Base-by-base conservation (phyloP, 305 asterid genomes). In the Solanum aculeatissimum region DNA sequence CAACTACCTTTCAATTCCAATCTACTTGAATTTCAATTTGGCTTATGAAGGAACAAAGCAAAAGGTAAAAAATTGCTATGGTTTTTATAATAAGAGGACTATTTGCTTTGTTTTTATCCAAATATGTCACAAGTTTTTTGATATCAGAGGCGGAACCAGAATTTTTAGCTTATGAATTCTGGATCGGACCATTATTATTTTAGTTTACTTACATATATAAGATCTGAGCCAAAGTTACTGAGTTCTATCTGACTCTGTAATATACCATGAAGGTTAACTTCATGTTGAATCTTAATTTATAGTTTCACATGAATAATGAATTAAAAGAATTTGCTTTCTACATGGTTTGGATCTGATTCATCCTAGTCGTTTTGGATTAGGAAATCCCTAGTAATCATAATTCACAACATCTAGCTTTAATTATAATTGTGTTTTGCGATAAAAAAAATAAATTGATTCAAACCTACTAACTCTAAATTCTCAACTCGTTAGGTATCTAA, bases 1-100 rank as follows among this genome's bases (percentile, higher is more conserved):
- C 80, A 14, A 47, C 85, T 21, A 68, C 60, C 51, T 49, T 83
- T 74, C 89, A 85, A 58, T 57, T 86, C 47, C 90, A 87, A 65
- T 78, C 89, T 29, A 80, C 92, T 49, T 49, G 66, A 68, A 15
- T 71, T 0, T 40, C 53, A 19, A 40, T 53, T 69, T 65, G 62
- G 78, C n/a, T 18, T 29, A 1, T 75, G 45, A 75, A 27, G 82
- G 63, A 75, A 16, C 45, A 11, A 58, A 75, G 45, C 63, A 49
- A 49, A 8, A 75, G 82, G 82, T 75, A 75, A 49, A 45, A 32
- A 6, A n/a, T 11, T 49, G 10, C 13, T 49, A 49, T 75, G 42
- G 57, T 27, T 43, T 62, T 71, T 47, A 47, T 21, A 75, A 75
- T 75, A 75, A 49, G 62, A 9, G 63, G 23, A 49, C 49, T n/a